phyloP scores from a whole-genome alignment of 2,329 filamentous ascomycete species.

The Hymenoscyphus scutula region DNA sequence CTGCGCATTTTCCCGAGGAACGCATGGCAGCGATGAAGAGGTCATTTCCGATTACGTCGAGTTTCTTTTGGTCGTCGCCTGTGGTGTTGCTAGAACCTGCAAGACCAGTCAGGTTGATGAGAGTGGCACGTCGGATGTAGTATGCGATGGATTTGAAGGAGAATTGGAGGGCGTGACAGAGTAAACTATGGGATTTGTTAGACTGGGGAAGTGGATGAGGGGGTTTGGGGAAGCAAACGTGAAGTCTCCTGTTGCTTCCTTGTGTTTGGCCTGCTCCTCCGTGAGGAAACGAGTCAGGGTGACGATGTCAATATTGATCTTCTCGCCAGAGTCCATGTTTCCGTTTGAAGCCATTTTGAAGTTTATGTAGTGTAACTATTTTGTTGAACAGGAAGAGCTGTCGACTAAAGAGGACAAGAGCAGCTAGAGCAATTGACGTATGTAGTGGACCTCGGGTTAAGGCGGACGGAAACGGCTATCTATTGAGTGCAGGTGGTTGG shows the following conservation, averaged over 20 bases:
- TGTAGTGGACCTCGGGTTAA: constrained; percentile 31
- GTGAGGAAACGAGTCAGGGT: constrained; percentile 94
- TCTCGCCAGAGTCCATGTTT: constrained; percentile 53
- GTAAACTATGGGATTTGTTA: constrained; percentile 56
- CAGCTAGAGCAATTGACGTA: constrained; percentile 19
- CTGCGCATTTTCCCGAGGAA: constrained; percentile 82
- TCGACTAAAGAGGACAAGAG: constrained; percentile 6
- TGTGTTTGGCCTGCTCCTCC: constrained; percentile 90
- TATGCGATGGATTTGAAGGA: constrained; percentile 99
- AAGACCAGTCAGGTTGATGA: constrained; percentile 93
- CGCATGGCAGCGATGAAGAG: constrained; percentile 95
- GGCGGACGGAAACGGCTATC: constrained; percentile 20
- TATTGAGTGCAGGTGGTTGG: constrained; percentile 16
- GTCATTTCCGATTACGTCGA: constrained; percentile 98
- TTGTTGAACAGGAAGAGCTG: background rate
- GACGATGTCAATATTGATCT: constrained; percentile 93
- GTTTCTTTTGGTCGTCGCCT: constrained; percentile 98
- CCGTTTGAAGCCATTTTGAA: constrained; percentile 12
- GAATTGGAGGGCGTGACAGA: constrained; percentile 97
- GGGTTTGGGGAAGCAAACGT: constrained; percentile 61
- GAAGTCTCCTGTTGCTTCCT: constrained; percentile 96
- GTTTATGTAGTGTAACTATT: constrained; percentile 6
- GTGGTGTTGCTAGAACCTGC: constrained; percentile 94
- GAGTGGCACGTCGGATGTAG: constrained; percentile 93
- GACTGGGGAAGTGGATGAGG: background rate